These are phyloP conservation scores for Lentinula sp. DNA, from an alignment of 768 basidiomycete genomes.

Conservation along the genomic window DNA sequence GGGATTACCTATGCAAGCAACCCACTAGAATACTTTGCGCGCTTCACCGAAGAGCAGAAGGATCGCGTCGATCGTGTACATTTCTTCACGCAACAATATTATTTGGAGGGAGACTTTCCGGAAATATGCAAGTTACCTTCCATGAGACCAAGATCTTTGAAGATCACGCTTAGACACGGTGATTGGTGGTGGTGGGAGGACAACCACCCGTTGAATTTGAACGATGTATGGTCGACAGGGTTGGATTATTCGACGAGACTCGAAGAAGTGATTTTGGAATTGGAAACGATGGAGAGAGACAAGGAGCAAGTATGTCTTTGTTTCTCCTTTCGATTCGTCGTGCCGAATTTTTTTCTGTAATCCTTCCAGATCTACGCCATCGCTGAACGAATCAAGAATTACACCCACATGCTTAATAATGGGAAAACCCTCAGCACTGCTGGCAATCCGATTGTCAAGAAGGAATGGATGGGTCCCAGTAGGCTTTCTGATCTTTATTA, in stretches of 20 bases:
- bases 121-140: background rate
- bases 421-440: background rate
- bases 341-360: background rate
- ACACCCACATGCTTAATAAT: background rate
- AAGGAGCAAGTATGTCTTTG: conserved; percentile 11
- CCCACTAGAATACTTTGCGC: conserved; percentile 9
- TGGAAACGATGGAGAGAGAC: conserved; percentile 18
- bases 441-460: conserved; percentile 1
- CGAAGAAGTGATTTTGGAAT: conserved; percentile 15
- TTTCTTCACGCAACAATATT: conserved; percentile 16
- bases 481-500: background rate
- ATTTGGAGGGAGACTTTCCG: conserved; percentile 10
- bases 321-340: background rate
- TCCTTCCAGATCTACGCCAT: conserved; percentile 6
- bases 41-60: conserved; percentile 12
- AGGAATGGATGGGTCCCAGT: conserved; percentile 10
- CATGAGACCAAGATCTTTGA: conserved; percentile 7
- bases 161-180: conserved; percentile 14
- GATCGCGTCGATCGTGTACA: conserved; percentile 12
- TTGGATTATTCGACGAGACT: conserved; percentile 9
- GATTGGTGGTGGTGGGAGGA: conserved; percentile 23
- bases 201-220: conserved; percentile 8
- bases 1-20: background rate
- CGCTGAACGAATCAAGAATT: background rate
- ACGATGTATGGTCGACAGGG: conserved; percentile 10